A percentile compares a stretch with the other conserved stretches of the same genome.
Conservation (phyloP, 1,284 basidiomycete species). For the Veloporphyrellus conicus region DNA sequence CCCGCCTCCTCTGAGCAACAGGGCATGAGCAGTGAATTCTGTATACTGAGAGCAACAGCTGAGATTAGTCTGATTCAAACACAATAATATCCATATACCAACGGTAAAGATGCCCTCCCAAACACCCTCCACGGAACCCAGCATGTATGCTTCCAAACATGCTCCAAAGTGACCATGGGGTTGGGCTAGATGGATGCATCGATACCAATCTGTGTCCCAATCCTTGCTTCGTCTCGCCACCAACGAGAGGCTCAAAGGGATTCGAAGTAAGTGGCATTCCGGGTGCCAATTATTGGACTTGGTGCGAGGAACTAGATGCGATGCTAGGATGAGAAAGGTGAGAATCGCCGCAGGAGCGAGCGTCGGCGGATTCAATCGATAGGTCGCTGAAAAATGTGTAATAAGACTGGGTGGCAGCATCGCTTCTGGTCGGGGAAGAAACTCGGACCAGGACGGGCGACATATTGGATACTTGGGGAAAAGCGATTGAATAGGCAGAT, state of each 20-base stretch:
- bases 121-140: constrained; percentile 65
- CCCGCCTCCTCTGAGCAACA: constrained; percentile 57
- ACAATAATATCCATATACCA: constrained; percentile 21
- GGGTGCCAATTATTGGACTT: constrained; percentile 34
- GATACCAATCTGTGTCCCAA: constrained; percentile 59
- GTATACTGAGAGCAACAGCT: constrained; percentile 51
- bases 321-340: constrained; percentile 56
- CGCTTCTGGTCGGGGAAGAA: constrained; percentile 36
- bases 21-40: constrained; percentile 64
- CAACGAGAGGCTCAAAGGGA: constrained; percentile 26
- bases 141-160: constrained; percentile 46
- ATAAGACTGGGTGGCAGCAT: constrained; percentile 25
- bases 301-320: constrained; percentile 35
- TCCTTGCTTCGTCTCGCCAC: constrained; percentile 36
- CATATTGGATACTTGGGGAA: constrained; percentile 54
- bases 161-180: constrained; percentile 26
- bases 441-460: constrained; percentile 55
- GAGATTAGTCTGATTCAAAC: background rate
- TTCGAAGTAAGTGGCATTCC: constrained; percentile 36
- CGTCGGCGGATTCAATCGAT: constrained; percentile 49
- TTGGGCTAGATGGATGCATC: constrained; percentile 44
- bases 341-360: constrained; percentile 67
- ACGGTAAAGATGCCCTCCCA: constrained; percentile 78
- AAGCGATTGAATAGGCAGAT: constrained; percentile 7
- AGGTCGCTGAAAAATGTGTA: constrained; percentile 42